Evolutionary conservation across 768 basidiomycete species (phyloP).

Genomic region (Leccinum ochraceum): DNA sequence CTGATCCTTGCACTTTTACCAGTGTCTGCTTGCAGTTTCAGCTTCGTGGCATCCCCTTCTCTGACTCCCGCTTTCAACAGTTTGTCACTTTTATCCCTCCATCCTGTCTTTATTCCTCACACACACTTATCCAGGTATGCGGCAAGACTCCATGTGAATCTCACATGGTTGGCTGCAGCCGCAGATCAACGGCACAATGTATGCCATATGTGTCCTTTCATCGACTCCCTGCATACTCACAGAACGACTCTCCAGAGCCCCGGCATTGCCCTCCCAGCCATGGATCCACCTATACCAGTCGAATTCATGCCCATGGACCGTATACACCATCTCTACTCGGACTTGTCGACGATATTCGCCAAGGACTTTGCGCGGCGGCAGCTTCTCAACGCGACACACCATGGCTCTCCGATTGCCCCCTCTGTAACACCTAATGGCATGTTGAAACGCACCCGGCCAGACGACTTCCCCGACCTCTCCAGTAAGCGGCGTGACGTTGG

Average conservation of each 20-base stretch:
- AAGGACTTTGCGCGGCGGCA: constrained; percentile 58
- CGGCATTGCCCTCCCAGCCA: constrained; percentile 49
- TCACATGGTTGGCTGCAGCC: constrained; percentile 69
- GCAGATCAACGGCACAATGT: constrained; percentile 59
- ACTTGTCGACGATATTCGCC: constrained; percentile 61
- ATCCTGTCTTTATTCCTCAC: constrained; percentile 8
- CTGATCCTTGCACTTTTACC: constrained; percentile 5
- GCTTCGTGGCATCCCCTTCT: constrained; percentile 44
- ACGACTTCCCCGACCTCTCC: constrained; percentile 46
- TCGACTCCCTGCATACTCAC: constrained; percentile 9
- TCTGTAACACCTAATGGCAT: constrained; percentile 25
- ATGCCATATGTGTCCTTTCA: constrained; percentile 25
- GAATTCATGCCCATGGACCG: constrained; percentile 58
- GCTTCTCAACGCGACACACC: constrained; percentile 30
- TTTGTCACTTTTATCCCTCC: constrained; percentile 36
- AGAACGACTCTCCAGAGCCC: constrained; percentile 25
- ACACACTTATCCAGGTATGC: constrained; percentile 48
- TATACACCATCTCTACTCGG: constrained; percentile 62
- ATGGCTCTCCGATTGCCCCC: constrained; percentile 21
- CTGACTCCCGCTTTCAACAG: constrained; percentile 58
- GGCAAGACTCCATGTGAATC: constrained; percentile 64
- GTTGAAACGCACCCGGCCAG: constrained; percentile 66
- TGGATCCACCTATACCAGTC: constrained; percentile 54
- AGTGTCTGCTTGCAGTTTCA: constrained; percentile 69
- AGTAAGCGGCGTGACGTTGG: constrained; percentile 74